Conservation (phyloP, 1,284 basidiomycete species). For the Fomes fomentarius region DNA sequence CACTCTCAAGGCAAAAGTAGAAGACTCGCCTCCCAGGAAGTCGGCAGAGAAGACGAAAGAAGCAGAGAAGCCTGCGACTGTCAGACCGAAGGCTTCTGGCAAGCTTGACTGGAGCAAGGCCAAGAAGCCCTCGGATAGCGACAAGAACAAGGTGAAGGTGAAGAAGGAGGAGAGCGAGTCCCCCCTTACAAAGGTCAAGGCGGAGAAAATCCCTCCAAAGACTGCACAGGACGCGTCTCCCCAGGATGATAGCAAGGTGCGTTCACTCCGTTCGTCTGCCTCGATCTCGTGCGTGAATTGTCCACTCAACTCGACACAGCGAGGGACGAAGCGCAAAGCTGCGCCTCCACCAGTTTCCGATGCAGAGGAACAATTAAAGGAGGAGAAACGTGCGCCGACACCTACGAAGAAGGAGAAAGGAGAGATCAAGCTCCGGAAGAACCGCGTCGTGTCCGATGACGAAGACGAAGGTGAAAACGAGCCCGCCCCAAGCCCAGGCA, state of each 20-base stretch:
- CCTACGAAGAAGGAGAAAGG: not conserved
- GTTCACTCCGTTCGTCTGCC: too few species aligned
- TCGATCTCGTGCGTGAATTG: too few species aligned
- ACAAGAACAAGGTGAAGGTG: constrained; percentile 20
- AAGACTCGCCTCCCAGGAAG: constrained; percentile 8
- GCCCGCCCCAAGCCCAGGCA: constrained; percentile 29
- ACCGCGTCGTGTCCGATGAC: constrained; percentile 59
- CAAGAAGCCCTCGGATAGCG: constrained; percentile 44
- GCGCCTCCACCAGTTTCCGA: constrained; percentile 27
- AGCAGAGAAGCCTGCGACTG: constrained; percentile 27
- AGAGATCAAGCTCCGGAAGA: constrained; percentile 41
- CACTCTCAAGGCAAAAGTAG: constrained; percentile 26
- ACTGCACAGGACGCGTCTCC: constrained; percentile 19
- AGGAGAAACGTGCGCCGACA: constrained; percentile 8
- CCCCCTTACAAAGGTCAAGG: constrained; percentile 15
- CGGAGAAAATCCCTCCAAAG: constrained; percentile 27
- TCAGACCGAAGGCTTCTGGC: constrained; percentile 51
- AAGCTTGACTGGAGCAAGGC: constrained; percentile 68
- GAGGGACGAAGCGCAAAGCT: constrained; percentile 62
- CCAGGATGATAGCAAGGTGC: constrained; percentile 23
- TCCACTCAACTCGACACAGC: constrained; percentile 42
- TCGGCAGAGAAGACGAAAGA: constrained; percentile 15
- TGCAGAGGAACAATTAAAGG: constrained; percentile 22
- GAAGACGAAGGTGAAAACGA: constrained; percentile 46
- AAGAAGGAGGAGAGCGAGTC: constrained; percentile 18